These are phyloP conservation scores for Bacterosira constricta DNA, from an alignment of 108 stramenopile species.

Conservation along the genomic window DNA sequence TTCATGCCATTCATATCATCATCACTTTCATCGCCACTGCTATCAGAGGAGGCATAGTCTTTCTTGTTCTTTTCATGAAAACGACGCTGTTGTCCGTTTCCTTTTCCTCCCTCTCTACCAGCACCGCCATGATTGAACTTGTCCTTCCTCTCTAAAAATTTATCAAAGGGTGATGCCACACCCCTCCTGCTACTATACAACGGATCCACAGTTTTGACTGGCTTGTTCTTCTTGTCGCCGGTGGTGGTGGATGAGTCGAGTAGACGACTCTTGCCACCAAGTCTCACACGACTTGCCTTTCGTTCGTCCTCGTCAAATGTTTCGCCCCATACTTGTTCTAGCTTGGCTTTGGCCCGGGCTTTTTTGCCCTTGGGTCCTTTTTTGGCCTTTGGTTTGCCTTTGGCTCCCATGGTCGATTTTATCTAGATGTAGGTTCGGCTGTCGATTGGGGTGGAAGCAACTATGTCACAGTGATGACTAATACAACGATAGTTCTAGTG, in stretches of 20 bases:
- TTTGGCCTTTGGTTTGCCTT: conserved; percentile 46
- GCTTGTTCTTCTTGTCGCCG: not conserved
- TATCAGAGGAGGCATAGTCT: not conserved
- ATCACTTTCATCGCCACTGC: not conserved
- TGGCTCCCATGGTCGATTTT: conserved; percentile 27
- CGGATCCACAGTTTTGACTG: too few species aligned
- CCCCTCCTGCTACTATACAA: too few species aligned
- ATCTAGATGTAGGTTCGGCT: conserved; percentile 18
- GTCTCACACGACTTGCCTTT: conserved; percentile 29
- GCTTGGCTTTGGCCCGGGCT: conserved; percentile 84
- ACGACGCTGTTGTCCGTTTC: not conserved
- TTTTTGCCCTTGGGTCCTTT: conserved; percentile 87
- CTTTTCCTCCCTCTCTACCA: not conserved
- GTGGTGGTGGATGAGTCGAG: not conserved
- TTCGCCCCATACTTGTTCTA: conserved; percentile 88
- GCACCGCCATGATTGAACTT: not conserved
- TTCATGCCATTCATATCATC: conserved; percentile 4
- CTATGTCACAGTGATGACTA: not conserved
- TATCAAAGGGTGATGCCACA: too few species aligned
- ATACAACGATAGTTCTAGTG: too few species aligned
- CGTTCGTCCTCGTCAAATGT: conserved; percentile 51
- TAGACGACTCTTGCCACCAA: conserved; percentile 66
- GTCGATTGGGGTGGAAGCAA: conserved; percentile 1
- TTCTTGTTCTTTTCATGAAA: not conserved
- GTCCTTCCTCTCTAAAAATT: not conserved